phyloP scores from a whole-genome alignment of 2,329 filamentous ascomycete genomes.

The Penicillium sp. region DNA sequence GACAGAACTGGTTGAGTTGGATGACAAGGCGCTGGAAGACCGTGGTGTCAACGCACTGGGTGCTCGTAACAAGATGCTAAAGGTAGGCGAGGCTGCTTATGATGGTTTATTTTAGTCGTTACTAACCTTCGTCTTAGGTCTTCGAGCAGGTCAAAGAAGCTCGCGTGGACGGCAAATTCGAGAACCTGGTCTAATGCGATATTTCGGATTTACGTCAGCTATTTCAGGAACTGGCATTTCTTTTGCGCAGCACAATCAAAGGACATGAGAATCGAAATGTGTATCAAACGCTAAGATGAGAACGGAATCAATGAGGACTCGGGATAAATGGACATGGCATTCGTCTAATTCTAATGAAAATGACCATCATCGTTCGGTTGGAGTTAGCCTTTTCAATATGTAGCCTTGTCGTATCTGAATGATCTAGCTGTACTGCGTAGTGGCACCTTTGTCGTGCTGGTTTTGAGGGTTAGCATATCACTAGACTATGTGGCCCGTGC shows the following conservation, averaged over 20 bases:
- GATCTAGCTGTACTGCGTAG: too few species aligned
- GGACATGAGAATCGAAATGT: slow-evolving; percentile 25
- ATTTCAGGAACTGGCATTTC: slow-evolving; percentile 21
- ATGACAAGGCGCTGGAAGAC: slow-evolving; percentile 88
- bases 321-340: slow-evolving; percentile 27
- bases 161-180: slow-evolving; percentile 68
- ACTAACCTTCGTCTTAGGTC: slow-evolving; percentile 52
- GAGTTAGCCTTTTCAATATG: background rate
- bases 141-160: slow-evolving; percentile 93
- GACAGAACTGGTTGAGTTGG: slow-evolving; percentile 85
- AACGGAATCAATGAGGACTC: slow-evolving; percentile 28
- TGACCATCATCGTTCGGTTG: slow-evolving; percentile 14
- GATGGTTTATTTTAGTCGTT: background rate
- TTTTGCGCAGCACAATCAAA: slow-evolving; percentile 29
- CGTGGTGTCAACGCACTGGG: slow-evolving; percentile 93
- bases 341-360: slow-evolving; percentile 28
- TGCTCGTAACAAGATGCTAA: slow-evolving; percentile 94
- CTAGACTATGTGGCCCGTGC: slow-evolving; percentile 20
- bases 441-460: background rate
- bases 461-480: background rate
- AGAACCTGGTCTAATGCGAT: slow-evolving; percentile 29
- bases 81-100: slow-evolving; percentile 54
- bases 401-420: background rate
- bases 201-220: slow-evolving; percentile 17
- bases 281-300: slow-evolving; percentile 30